phyloP scores from a whole-genome alignment of 2,329 filamentous ascomycete species.

The Stagonosporopsis tanaceti region DNA sequence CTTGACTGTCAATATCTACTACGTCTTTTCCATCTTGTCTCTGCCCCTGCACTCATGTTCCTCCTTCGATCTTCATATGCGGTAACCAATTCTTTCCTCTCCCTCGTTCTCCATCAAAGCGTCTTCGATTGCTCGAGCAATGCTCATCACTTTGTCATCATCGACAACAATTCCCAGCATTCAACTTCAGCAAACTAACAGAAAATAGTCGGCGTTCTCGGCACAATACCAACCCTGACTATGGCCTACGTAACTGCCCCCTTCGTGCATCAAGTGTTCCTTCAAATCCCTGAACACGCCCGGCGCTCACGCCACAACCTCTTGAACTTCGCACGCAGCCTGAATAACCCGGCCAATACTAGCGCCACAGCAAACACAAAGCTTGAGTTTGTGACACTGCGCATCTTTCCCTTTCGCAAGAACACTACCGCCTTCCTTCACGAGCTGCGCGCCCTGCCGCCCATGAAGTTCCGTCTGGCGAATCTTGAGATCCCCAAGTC shows the following conservation, averaged over 20 bases:
- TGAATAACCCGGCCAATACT: constrained; percentile 24
- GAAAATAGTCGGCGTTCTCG: constrained; percentile 36
- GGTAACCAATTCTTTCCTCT: no score
- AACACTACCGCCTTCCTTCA: constrained; percentile 39
- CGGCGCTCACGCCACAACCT: constrained; percentile 37
- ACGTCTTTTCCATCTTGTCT: not conserved
- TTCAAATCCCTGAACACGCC: constrained; percentile 43
- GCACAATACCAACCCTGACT: constrained; percentile 43
- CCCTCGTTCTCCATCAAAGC: no score
- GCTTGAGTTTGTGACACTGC: constrained; percentile 47
- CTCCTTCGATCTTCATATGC: no score
- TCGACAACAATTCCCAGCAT: not conserved
- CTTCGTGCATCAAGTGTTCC: constrained; percentile 45
- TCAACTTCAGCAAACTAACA: constrained; percentile 6
- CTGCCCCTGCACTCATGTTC: no score
- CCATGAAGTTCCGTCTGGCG: constrained; percentile 37
- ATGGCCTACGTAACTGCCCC: constrained; percentile 48
- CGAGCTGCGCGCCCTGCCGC: constrained; percentile 45
- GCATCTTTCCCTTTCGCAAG: constrained; percentile 44
- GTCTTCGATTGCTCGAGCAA: no score
- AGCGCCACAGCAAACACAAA: constrained; percentile 33
- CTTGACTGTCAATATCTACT: not conserved
- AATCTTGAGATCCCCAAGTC: constrained; percentile 44
- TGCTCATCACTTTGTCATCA: no score
- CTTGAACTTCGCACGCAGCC: constrained; percentile 30